A percentile compares a stretch with the other conserved stretches of the same genome.
Conservation (phyloP, 768 basidiomycete genomes). For the Lactifluus pinguis region DNA sequence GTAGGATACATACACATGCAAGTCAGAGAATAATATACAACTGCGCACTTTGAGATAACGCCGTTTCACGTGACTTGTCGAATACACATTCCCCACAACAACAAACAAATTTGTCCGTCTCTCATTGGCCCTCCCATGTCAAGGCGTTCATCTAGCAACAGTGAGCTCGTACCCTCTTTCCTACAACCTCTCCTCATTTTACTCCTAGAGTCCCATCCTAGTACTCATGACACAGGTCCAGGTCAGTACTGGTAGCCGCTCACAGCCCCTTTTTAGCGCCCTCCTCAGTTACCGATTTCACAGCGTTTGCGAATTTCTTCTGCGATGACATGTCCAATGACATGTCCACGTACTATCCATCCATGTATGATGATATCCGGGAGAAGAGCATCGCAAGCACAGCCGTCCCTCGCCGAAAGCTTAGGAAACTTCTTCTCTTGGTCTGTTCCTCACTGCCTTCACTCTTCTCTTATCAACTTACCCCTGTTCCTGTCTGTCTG, state of each 20-base stretch:
- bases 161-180: not conserved
- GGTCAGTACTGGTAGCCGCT: not conserved
- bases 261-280: not conserved
- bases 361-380: slow-evolving; percentile 10
- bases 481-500: not conserved
- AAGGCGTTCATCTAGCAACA: not conserved
- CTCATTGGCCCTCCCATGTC: not conserved
- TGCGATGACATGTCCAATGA: slow-evolving; percentile 12
- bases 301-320: slow-evolving; percentile 12
- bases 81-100: not conserved
- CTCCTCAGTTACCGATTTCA: no score
- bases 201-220: not conserved
- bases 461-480: not conserved
- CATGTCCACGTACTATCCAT: slow-evolving; percentile 6
- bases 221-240: not conserved
- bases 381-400: not conserved
- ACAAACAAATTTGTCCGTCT: no score
- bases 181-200: not conserved
- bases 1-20: no score
- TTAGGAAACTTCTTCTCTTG: slow-evolving; percentile 9
- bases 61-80: not conserved
- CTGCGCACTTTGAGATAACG: no score
- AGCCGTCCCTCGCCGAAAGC: slow-evolving; percentile 9
- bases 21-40: no score
- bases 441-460: slow-evolving; percentile 1